Conservation (phyloP, 106 monocot genomes). For the Vanilla planifolia region DNA sequence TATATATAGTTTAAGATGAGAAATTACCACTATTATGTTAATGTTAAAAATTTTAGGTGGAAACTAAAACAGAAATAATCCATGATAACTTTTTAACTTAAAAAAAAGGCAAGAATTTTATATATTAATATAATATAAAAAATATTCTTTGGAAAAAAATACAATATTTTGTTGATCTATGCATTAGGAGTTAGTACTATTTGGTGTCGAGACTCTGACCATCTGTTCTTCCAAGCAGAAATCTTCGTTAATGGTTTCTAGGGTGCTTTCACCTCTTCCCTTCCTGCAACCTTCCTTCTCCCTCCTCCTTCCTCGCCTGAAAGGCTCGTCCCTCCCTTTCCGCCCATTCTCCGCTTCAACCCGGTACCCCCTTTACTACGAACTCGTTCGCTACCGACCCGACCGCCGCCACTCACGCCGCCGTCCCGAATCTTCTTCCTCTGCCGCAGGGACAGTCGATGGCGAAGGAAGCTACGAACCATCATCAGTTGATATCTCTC, state of each 20-base stretch:
- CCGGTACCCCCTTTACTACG: conserved; percentile 94
- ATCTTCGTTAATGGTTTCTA: background rate
- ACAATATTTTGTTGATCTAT: too few species aligned
- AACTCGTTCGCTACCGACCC: conserved; percentile 71
- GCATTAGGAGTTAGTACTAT: too few species aligned
- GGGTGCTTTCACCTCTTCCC: conserved; percentile 10
- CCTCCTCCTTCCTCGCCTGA: conserved; percentile 5
- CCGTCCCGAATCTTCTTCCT: background rate
- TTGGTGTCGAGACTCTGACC: too few species aligned
- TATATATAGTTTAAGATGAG: too few species aligned
- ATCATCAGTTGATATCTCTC: background rate
- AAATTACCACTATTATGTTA: too few species aligned
- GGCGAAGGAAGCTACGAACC: background rate
- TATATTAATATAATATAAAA: too few species aligned
- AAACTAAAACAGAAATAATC: too few species aligned
- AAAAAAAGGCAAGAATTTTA: too few species aligned
- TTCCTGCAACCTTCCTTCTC: background rate
- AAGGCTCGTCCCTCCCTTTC: conserved; percentile 6
- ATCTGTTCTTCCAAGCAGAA: too few species aligned
- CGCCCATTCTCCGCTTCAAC: conserved; percentile 44
- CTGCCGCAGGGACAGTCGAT: background rate
- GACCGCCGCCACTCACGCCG: conserved; percentile 12
- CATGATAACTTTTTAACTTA: too few species aligned
- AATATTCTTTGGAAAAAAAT: too few species aligned
- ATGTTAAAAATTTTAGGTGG: too few species aligned